Conservation (phyloP, 2,329 filamentous ascomycete species). For the Colletotrichum noveboracense region DNA sequence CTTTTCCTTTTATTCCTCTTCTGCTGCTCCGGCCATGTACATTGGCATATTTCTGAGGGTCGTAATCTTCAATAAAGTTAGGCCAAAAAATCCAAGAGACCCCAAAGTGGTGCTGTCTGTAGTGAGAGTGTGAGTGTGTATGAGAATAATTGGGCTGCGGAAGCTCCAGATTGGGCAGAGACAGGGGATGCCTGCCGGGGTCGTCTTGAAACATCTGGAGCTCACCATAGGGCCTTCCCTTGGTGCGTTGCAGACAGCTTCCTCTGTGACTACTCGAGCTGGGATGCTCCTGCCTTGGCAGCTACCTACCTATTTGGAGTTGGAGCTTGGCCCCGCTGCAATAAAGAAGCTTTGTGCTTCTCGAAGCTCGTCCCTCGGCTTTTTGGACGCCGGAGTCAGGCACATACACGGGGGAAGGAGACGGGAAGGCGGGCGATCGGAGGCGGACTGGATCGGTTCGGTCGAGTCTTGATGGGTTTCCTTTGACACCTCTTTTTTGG, state of each 20-base stretch:
- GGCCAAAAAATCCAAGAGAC: background rate
- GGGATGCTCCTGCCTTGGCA: constrained; percentile 6
- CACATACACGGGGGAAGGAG: background rate
- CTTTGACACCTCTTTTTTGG: background rate
- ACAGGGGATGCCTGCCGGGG: constrained; percentile 8
- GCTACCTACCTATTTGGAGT: background rate
- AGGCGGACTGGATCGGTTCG: background rate
- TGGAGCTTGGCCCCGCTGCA: constrained; percentile 8
- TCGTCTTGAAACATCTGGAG: constrained; percentile 1
- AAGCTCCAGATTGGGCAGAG: background rate
- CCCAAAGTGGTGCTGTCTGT: background rate
- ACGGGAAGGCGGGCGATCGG: background rate
- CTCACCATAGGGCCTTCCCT: background rate
- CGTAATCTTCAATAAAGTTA: constrained; percentile 13
- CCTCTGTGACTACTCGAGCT: background rate
- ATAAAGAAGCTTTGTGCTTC: background rate
- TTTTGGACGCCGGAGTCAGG: background rate
- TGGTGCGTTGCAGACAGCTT: background rate
- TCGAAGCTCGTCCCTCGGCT: constrained; percentile 9
- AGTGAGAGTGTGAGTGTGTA: background rate
- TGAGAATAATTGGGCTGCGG: background rate
- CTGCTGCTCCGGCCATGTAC: constrained; percentile 18
- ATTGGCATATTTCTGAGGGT: constrained; percentile 8
- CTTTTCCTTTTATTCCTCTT: constrained; percentile 22
- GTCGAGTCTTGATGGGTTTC: background rate